phyloP scores from a whole-genome alignment of 2,329 filamentous ascomycete species.

The Ophiocordyceps sinensis region DNA sequence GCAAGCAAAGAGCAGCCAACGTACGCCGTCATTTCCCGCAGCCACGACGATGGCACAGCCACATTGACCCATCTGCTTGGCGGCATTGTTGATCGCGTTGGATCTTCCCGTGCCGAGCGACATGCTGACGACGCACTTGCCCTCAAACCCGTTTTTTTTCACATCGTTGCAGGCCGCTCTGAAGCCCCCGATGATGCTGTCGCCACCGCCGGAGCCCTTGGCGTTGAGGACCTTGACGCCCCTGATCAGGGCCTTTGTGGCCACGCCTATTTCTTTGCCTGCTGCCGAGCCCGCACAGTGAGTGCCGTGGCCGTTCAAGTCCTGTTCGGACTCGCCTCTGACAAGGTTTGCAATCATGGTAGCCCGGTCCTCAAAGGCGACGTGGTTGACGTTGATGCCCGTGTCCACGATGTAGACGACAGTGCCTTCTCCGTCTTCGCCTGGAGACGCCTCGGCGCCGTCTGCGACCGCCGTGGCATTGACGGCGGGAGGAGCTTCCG shows the following conservation, averaged over 20 bases:
- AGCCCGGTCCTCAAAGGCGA: conserved; percentile 41
- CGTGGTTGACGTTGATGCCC: conserved; percentile 41
- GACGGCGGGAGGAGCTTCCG: not conserved
- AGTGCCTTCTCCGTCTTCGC: too few relatives aligned
- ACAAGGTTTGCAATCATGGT: conserved; percentile 37
- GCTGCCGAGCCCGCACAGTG: conserved; percentile 50
- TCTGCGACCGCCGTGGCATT: too few relatives aligned
- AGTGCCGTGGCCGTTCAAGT: conserved; percentile 48
- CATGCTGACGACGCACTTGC: conserved; percentile 49
- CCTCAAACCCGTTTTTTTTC: conserved; percentile 21
- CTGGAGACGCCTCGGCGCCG: too few relatives aligned
- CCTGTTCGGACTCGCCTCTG: conserved; percentile 28
- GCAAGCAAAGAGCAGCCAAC: conserved; percentile 3
- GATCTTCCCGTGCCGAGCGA: conserved; percentile 39
- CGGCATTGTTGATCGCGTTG: conserved; percentile 38
- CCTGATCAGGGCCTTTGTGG: conserved; percentile 38
- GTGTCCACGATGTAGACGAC: conserved; percentile 53
- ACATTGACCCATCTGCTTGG: conserved; percentile 30
- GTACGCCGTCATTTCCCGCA: conserved; percentile 40
- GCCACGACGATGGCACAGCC: conserved; percentile 45
- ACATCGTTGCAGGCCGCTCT: conserved; percentile 38
- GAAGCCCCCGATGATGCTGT: conserved; percentile 44
- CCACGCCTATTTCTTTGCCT: conserved; percentile 45
- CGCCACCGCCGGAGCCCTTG: conserved; percentile 20
- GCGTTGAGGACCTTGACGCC: conserved; percentile 48